Conservation (phyloP, 139 green algal species). For the Chlorella sp. region DNA sequence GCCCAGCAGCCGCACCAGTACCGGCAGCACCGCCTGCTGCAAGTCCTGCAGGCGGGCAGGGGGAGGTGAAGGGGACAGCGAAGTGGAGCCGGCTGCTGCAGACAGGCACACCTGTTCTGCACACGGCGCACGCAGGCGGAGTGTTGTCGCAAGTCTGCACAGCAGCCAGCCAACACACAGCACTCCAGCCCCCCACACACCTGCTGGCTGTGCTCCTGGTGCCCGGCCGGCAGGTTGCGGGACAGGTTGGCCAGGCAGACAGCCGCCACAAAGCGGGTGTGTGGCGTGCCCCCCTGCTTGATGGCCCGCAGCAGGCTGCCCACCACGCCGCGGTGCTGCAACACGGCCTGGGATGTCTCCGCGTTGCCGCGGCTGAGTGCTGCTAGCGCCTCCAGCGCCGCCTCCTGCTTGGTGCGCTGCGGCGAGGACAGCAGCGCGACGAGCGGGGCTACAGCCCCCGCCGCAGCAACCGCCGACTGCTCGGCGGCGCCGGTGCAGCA, state of each 20-base stretch:
- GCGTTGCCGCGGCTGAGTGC: conserved; percentile 61
- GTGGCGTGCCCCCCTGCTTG: conserved; percentile 39
- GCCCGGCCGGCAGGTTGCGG: conserved; percentile 1
- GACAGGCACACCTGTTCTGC: no score
- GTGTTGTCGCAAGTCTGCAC: no score
- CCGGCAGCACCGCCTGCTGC: conserved; percentile 55
- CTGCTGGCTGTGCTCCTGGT: neutral
- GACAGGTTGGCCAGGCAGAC: conserved; percentile 62
- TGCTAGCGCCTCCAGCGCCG: conserved; percentile 66
- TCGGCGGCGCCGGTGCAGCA: conserved; percentile 52
- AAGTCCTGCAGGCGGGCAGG: conserved; percentile 10
- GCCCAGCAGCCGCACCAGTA: conserved; percentile 70
- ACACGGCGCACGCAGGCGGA: no score
- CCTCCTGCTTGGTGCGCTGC: conserved; percentile 38
- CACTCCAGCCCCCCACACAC: no score
- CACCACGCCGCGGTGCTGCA: conserved; percentile 26
- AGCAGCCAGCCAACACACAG: no score
- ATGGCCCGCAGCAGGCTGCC: conserved; percentile 40
- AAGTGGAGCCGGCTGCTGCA: no score
- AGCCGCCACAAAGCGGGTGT: conserved; percentile 58
- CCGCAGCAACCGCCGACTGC: conserved; percentile 34
- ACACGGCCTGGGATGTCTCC: conserved; percentile 21
- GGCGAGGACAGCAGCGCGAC: conserved; percentile 45
- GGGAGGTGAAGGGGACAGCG: no score
- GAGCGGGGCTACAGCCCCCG: conserved; percentile 46